A percentile compares a stretch with the other conserved stretches of the same genome.
Evolutionary conservation across 1,139 yeast genomes (phyloP).

Genomic region (Saccharomyces hybrid): DNA sequence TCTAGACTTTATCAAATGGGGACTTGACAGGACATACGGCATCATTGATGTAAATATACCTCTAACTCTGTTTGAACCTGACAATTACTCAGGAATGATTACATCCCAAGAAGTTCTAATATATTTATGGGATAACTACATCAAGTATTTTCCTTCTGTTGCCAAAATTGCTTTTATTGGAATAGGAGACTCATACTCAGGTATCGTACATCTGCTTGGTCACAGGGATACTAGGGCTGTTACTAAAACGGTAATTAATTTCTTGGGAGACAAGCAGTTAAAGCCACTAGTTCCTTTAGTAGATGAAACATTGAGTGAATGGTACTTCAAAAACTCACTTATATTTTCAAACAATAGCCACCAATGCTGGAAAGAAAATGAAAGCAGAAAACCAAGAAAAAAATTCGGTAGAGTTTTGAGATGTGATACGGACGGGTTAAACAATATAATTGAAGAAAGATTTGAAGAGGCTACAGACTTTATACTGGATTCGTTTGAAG

Average conservation of each 20-base stretch:
- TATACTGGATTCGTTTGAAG: conserved; percentile 60
- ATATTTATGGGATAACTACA: conserved; percentile 85
- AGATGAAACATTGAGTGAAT: conserved; percentile 75
- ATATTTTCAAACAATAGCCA: conserved; percentile 70
- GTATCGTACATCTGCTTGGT: conserved; percentile 80
- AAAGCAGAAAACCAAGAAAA: conserved; percentile 69
- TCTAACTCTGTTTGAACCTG: conserved; percentile 33
- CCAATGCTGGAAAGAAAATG: conserved; percentile 63
- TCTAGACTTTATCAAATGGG: conserved; percentile 51
- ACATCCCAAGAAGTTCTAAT: conserved; percentile 70
- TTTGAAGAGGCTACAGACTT: conserved; percentile 83
- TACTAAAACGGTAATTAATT: conserved; percentile 68
- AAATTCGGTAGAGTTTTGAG: conserved; percentile 84
- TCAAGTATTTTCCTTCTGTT: conserved; percentile 61
- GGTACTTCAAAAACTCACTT: conserved; percentile 84
- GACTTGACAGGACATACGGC: conserved; percentile 53
- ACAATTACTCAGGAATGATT: conserved; percentile 50
- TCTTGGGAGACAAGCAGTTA: conserved; percentile 55
- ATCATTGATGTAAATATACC: conserved; percentile 82
- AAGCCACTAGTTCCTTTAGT: conserved; percentile 76
- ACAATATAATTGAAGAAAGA: conserved; percentile 70
- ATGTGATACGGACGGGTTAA: conserved; percentile 64
- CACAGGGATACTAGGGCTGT: conserved; percentile 62
- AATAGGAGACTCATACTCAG: conserved; percentile 81
- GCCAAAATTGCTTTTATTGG: conserved; percentile 75